Evolutionary conservation across 2,329 filamentous ascomycete genomes (phyloP).

Genomic region (Sclerotinia subarctica): DNA sequence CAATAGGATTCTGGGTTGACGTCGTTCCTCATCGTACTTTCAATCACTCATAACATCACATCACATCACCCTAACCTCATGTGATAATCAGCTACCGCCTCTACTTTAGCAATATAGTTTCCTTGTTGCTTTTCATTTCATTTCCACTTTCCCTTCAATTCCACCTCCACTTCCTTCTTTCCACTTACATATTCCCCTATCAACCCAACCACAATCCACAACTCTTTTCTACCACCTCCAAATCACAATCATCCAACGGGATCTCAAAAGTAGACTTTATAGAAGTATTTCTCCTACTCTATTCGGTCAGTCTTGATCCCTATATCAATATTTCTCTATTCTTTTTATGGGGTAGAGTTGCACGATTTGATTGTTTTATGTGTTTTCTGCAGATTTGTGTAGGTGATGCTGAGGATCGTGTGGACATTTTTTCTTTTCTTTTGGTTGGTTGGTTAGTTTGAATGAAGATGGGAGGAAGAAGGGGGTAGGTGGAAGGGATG

Average conservation of each 20-base stretch:
- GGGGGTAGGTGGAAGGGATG: not conserved
- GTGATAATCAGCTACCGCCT: too few species aligned
- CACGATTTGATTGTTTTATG: slow-evolving; percentile 2
- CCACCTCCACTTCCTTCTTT: not conserved
- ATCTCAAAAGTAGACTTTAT: slow-evolving; percentile 19
- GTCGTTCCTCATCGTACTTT: not conserved
- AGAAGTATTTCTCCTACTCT: slow-evolving; percentile 18
- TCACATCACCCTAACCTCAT: not conserved
- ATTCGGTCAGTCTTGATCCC: slow-evolving; percentile 18
- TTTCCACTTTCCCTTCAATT: too few species aligned
- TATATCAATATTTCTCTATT: slow-evolving; percentile 2
- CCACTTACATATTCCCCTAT: not conserved
- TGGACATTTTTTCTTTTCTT: not conserved
- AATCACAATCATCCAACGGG: not conserved
- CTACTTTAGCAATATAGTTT: not conserved
- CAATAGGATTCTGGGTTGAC: not conserved
- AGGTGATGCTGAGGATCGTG: slow-evolving; percentile 2
- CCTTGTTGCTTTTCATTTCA: not conserved
- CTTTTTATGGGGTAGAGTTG: not conserved
- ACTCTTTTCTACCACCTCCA: not conserved
- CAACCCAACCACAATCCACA: too few species aligned
- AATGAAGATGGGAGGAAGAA: not conserved
- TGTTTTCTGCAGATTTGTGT: slow-evolving; percentile 1
- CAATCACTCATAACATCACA: not conserved
- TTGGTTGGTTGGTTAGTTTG: not conserved